phyloP scores from a whole-genome alignment of 768 basidiomycete genomes.

The Podaxis sp. region DNA sequence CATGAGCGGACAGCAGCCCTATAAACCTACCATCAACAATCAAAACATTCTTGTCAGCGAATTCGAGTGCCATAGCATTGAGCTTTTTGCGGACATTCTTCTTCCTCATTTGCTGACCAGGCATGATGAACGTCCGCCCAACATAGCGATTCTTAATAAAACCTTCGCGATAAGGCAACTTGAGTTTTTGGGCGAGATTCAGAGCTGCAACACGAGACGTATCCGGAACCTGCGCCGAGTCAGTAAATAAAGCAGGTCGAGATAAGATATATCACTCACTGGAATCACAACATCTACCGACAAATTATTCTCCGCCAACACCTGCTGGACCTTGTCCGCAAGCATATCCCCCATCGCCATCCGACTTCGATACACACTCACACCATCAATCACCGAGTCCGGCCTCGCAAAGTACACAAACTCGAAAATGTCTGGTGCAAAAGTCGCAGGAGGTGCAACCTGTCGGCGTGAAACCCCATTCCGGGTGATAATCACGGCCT shows the following conservation, averaged over 20 bases:
- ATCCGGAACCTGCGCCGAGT: conserved; percentile 71
- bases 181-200: conserved; percentile 87
- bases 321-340: conserved; percentile 77
- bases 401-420: conserved; percentile 98
- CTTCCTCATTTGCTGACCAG: conserved; percentile 91
- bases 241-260: not conserved
- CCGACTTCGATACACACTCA: conserved; percentile 94
- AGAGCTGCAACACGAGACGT: conserved; percentile 95
- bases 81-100: conserved; percentile 95
- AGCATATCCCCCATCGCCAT: conserved; percentile 99
- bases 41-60: conserved; percentile 85
- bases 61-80: conserved; percentile 98
- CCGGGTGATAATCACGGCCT: conserved; percentile 94
- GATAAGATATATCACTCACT: conserved; percentile 33
- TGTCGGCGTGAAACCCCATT: conserved; percentile 69
- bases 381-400: conserved; percentile 94
- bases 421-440: conserved; percentile 98
- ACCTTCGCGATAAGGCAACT: conserved; percentile 93
- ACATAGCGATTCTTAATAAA: conserved; percentile 99
- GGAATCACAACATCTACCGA: conserved; percentile 96
- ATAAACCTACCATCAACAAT: conserved; percentile 81
- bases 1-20: not conserved
- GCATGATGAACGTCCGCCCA: conserved; percentile 99
- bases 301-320: conserved; percentile 63
- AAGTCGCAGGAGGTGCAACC: conserved; percentile 63